Evolutionary conservation across 176 grass and related monocot genomes (phyloP), one percentile per base, ranked within the genome.

Genomic region (Alopecurus myosuroides): DNA sequence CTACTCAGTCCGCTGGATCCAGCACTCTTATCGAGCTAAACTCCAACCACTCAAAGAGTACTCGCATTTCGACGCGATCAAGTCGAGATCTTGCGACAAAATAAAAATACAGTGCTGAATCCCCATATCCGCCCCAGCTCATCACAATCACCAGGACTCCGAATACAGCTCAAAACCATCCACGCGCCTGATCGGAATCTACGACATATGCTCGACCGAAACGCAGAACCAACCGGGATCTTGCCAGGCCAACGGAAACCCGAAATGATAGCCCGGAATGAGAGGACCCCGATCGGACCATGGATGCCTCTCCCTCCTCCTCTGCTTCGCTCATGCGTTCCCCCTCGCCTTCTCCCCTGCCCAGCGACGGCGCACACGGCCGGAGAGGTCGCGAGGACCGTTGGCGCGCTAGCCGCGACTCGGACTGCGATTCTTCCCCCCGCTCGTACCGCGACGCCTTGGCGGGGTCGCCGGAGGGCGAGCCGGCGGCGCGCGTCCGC

Each of bases 51-150:
- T 83, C 56, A 66, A 55, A 57, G 53, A 66, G 20, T n/a, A 15
- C 53, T 11, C 10, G 28, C 40, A 29, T 66, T 53, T 36, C 48
- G 15, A 26, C 25, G 51, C 56, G 51, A 62, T 36, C 40, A 37
- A 37, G 57, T 17, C 67, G 84, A 84, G 76, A 90, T 84, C 84
- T 76, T 30, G 48, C 56, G 72, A 26, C 4, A 4, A 48, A 58
- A 13, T 23, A 45, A 56, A 76, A 15, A 34, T 3, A 64, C 5
- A 12, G 46, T 20, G 37, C 53, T 29, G 0, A 77, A 83, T 72
- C 44, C 80, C 20, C 65, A 35, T 40, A 61, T 40, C 51, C 71
- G 15, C 25, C 74, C 49, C 12, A 58, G 52, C 73, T 72, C 65
- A 39, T 13, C 35, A 48, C 44, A 36, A 11, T 11, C 33, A 73